Evolutionary conservation across 2,329 filamentous ascomycete species (phyloP), one percentile per base, ranked within the genome.

Genomic region (Fusarium begoniae): DNA sequence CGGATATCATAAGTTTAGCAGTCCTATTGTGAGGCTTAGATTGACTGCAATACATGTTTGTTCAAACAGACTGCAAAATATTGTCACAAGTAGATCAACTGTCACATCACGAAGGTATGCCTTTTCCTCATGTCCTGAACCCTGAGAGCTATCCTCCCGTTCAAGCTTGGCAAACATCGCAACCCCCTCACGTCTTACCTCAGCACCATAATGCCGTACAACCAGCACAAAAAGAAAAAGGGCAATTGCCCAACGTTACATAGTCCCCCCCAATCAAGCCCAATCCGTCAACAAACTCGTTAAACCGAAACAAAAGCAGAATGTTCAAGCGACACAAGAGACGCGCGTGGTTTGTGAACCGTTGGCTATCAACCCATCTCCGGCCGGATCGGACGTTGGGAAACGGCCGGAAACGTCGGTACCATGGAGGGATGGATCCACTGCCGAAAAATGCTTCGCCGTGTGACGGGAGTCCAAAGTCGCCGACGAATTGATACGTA

Each of bases 331-430:
- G 35, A 59, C 65, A 66, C 63, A 62, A 30, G 17, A 41, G 28
- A 59, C n/a, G 20, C 44, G 50, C 48, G 57, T 64, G 63, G 57
- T 61, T 50, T 68, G 37, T 32, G 32, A 43, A 43, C 59, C 64
- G 58, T 57, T 63, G 62, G 48, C 62, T 57, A 44, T 22, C 32
- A 53, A 41, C 24, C 26, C 17, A 51, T 55, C 28, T 45, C 37
- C 41, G 45, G 55, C 68, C 59, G 65, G 69, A 72, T 72, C 74
- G 65, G 63, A 66, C 54, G 57, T 72, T 50, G 45, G 50, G 37
- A 51, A 51, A 56, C 74, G 73, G 62, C 76, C 76, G 76, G 76
- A 78, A 78, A 66, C 70, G 70, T 78, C 76, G 76, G 76, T 65
- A 60, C 41, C 53, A 38, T 50, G 32, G 61, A 45, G 26, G 71